Conservation (phyloP, 2,329 filamentous ascomycete genomes). For the Thielaviopsis euricoi region DNA sequence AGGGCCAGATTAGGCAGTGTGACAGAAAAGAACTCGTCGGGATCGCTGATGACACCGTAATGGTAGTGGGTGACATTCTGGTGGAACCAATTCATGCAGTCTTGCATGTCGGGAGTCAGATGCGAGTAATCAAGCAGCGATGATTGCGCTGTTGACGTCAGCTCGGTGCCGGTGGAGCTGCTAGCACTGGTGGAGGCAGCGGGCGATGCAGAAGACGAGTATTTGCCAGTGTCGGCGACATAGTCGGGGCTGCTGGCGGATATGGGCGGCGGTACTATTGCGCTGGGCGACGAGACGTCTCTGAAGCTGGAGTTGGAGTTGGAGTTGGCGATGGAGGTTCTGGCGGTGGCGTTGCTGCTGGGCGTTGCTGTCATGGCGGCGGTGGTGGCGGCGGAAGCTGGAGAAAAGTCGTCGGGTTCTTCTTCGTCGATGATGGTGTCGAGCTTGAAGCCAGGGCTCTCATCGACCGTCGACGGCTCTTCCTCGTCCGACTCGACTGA, state of each 20-base stretch:
- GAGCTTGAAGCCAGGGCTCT: conserved; percentile 23
- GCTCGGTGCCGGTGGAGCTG: conserved; percentile 5
- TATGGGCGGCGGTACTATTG: conserved; percentile 12
- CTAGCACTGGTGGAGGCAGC: conserved; percentile 4
- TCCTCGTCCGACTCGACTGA: background rate
- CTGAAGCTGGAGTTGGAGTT: conserved; percentile 14
- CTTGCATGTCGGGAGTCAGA: conserved; percentile 53
- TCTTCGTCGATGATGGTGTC: conserved; percentile 40
- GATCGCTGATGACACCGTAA: conserved; percentile 61
- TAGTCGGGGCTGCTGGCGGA: conserved; percentile 23
- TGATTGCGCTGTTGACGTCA: background rate
- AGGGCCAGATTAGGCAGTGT: conserved; percentile 58
- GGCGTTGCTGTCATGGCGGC: background rate
- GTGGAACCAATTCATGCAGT: conserved; percentile 63
- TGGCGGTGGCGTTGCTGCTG: background rate
- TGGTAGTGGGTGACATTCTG: conserved; percentile 67
- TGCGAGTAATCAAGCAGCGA: conserved; percentile 31
- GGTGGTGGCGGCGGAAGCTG: background rate
- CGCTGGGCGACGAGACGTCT: conserved; percentile 13
- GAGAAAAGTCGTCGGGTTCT: conserved; percentile 18
- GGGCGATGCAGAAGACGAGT: conserved; percentile 4
- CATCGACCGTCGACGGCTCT: background rate
- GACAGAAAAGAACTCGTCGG: conserved; percentile 54
- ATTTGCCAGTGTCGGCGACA: conserved; percentile 13
- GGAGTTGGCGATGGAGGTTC: too few species aligned